Base-by-base conservation (phyloP, 169 alveolate species). In the Sarcocystis neurona region DNA sequence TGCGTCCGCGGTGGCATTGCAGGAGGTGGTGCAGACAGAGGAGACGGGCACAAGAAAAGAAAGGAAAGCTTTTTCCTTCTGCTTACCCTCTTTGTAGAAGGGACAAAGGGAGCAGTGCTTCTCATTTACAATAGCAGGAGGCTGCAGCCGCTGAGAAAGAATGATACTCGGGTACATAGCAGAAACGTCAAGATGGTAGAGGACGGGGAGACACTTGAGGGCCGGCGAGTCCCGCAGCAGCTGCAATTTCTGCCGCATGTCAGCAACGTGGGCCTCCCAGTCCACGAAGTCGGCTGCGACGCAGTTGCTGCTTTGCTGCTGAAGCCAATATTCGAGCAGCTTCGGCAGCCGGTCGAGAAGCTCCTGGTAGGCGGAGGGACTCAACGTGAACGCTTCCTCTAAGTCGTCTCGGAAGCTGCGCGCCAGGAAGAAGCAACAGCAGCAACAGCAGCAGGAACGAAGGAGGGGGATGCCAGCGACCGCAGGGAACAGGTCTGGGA, bases 81-180 rank as follows among this genome's bases (percentile, higher is more conserved):
- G 32, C 20, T 85, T 79, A 46, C 97, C 94, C 79, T 97, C 98
- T 66, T 95, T 93, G 92, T 98, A 97, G 95, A 95, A 99, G 50
- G 97, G 92, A 87, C 99, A 99, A 46, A 97, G 93, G 70, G 97
- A 96, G 93, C 99, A 98, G 34, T 92, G 85, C 66, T 97, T 97
- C 47, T 97, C 98, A 53, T 96, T 94, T 34, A 98, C 99, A 37
- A 99, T 97, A 10, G 99, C 99, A 50, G 99, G 98, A 15, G 99
- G 99, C 82, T 99, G 99, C 68, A 99, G 96, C 72, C 99, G 97
- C 91, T 99, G 98, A 15, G 99, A 96, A 66, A 99, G 94, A 86
- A 99, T 99, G 94, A 99, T 99, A 92, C 98, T 99, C 12, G 99
- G 99, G 94, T 99, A 99, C 99, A 99, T 99, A 30, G 99, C 99